Conservation (phyloP, 2,329 filamentous ascomycete species). For the Lasiodiplodia theobromae region DNA sequence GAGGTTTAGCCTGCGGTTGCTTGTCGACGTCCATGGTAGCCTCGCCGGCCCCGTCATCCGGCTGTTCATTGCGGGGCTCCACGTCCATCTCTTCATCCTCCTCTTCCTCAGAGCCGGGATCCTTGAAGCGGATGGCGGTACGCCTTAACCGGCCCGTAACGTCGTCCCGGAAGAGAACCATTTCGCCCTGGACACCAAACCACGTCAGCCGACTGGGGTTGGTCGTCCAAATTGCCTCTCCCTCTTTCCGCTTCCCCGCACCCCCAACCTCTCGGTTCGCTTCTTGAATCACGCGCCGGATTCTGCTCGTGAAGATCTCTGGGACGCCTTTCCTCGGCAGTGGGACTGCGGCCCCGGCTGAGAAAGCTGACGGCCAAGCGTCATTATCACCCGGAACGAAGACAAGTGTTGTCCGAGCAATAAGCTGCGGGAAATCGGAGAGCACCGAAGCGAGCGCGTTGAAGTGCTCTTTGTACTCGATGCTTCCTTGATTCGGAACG, state of each 20-base stretch:
- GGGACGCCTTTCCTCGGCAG: constrained; percentile 77
- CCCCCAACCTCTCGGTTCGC: constrained; percentile 75
- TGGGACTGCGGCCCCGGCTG: constrained; percentile 73
- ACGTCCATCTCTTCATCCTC: constrained; percentile 49
- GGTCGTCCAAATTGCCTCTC: constrained; percentile 84
- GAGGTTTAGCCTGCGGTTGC: constrained; percentile 32
- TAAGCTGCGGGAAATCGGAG: constrained; percentile 80
- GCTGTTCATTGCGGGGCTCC: constrained; percentile 42
- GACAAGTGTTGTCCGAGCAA: constrained; percentile 82
- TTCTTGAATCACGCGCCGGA: constrained; percentile 79
- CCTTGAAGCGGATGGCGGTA: constrained; percentile 74
- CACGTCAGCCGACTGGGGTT: constrained; percentile 84
- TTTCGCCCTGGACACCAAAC: constrained; percentile 87
- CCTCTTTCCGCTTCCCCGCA: constrained; percentile 57
- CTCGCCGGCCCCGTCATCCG: constrained; percentile 42
- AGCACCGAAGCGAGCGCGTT: constrained; percentile 84
- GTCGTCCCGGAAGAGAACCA: constrained; percentile 88
- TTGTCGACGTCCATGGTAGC: constrained; percentile 52
- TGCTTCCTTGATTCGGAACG: constrained; percentile 75
- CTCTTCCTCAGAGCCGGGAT: constrained; percentile 43
- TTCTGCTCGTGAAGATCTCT: constrained; percentile 86
- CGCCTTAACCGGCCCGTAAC: constrained; percentile 80
- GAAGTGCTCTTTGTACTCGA: constrained; percentile 97
- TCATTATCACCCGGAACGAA: constrained; percentile 98
- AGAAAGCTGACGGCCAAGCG: constrained; percentile 91